Conservation (phyloP, 2,329 filamentous ascomycete species). For the Fusarium lateritium region DNA sequence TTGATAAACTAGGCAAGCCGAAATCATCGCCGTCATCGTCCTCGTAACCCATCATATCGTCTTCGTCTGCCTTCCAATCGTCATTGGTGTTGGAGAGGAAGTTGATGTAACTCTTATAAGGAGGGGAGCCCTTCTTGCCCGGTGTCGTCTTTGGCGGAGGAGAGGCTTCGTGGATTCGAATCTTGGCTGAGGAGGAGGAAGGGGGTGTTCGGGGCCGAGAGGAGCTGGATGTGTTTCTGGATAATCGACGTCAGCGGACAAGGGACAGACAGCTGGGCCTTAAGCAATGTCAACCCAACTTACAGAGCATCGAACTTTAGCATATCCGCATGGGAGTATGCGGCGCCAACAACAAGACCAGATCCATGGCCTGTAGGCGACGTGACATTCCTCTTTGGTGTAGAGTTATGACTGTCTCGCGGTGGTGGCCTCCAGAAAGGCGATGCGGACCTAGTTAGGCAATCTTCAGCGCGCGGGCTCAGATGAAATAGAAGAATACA, state of each 20-base stretch:
- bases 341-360: conserved; percentile 88
- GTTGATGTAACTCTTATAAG: conserved; percentile 80
- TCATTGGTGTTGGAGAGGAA: conserved; percentile 87
- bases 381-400: conserved; percentile 65
- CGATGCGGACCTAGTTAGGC: conserved; percentile 76
- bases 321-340: conserved; percentile 97
- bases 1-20: conserved; percentile 91
- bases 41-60: conserved; percentile 83
- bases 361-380: conserved; percentile 67
- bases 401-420: conserved; percentile 59
- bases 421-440: conserved; percentile 86
- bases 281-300: conserved; percentile 47
- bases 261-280: not conserved
- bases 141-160: conserved; percentile 68
- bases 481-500: conserved; percentile 3
- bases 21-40: conserved; percentile 96
- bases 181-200: conserved; percentile 68
- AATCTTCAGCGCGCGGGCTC: conserved; percentile 49
- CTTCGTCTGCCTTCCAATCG: conserved; percentile 84
- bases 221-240: conserved; percentile 71
- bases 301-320: conserved; percentile 89
- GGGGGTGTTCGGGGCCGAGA: conserved; percentile 84
- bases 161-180: conserved; percentile 66
- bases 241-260: conserved; percentile 24
- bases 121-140: conserved; percentile 71